A percentile compares a stretch with the other conserved stretches of the same genome.
Evolutionary conservation across 1,139 yeast species (phyloP).

Genomic region (Hanseniaspora uvarum): DNA sequence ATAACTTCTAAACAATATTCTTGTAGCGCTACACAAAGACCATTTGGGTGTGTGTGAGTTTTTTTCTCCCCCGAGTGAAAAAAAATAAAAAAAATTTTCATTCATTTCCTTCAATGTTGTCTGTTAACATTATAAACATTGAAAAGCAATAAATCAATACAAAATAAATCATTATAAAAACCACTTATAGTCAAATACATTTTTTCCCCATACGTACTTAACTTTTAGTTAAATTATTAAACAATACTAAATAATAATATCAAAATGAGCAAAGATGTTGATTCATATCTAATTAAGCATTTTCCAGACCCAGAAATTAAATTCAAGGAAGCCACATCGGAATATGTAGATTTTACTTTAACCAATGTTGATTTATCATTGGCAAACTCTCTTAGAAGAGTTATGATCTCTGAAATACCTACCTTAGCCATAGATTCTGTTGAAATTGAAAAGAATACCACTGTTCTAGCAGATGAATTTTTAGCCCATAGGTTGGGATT

Average conservation of each 20-base stretch:
- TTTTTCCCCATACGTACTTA: too few relatives aligned
- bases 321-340: constrained; percentile 73
- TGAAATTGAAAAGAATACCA: constrained; percentile 84
- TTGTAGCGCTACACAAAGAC: too few relatives aligned
- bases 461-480: constrained; percentile 94
- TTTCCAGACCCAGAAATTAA: constrained; percentile 63
- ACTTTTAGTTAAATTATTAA: too few relatives aligned
- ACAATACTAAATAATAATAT: background rate
- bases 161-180: background rate
- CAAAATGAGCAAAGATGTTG: constrained; percentile 4
- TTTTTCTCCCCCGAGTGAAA: too few relatives aligned
- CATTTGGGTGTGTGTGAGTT: too few relatives aligned
- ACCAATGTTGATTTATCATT: constrained; percentile 80
- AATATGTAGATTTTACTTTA: constrained; percentile 81
- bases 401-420: constrained; percentile 93
- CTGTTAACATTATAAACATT: too few relatives aligned
- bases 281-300: constrained; percentile 2
- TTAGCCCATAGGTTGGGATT: constrained; percentile 87
- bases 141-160: background rate
- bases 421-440: constrained; percentile 92
- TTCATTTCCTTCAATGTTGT: too few relatives aligned
- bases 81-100: too few relatives aligned
- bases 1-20: too few relatives aligned
- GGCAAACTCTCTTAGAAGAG: constrained; percentile 85
- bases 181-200: background rate